These are phyloP conservation scores for Trametes versicolor DNA, from an alignment of 1,284 basidiomycete genomes.

Conservation along the genomic window DNA sequence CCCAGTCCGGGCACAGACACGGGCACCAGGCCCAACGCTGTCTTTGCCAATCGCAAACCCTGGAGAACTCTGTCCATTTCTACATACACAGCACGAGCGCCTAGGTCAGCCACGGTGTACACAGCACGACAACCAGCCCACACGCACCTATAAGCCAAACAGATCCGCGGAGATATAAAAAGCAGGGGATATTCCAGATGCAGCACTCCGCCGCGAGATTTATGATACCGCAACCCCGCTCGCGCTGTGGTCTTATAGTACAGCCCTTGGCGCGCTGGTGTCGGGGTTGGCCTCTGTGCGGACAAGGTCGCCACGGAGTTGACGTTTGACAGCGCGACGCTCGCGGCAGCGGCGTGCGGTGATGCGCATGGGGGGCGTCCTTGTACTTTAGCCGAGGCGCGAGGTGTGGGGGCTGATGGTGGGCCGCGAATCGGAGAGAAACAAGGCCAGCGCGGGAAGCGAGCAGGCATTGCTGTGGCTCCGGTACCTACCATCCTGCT, in stretches of 20 bases:
- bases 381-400: slow-evolving; percentile 1
- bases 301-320: slow-evolving; percentile 26
- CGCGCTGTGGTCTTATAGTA: slow-evolving; percentile 11
- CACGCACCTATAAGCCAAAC: slow-evolving; percentile 11
- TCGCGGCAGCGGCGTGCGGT: not conserved
- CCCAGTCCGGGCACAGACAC: slow-evolving; percentile 17
- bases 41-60: slow-evolving; percentile 16
- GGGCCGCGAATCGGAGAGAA: not conserved
- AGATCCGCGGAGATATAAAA: slow-evolving; percentile 21
- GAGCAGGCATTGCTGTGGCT: not conserved
- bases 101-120: not conserved
- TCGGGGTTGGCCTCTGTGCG: not conserved
- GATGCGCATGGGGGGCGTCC: not conserved
- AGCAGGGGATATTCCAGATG: slow-evolving; percentile 13
- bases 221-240: slow-evolving; percentile 8
- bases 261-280: not conserved
- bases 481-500: not conserved
- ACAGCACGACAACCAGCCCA: not conserved
- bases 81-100: not conserved
- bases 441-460: not conserved
- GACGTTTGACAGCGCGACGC: slow-evolving; percentile 13
- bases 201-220: slow-evolving; percentile 17
- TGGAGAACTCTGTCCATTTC: slow-evolving; percentile 9
- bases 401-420: not conserved
- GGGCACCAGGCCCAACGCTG: slow-evolving; percentile 6